Percentiles rank a stretch among this genome's conserved stretches.
phyloP scores from a whole-genome alignment of 108 stramenopile genomes.

The Skeletonema marinoi region DNA sequence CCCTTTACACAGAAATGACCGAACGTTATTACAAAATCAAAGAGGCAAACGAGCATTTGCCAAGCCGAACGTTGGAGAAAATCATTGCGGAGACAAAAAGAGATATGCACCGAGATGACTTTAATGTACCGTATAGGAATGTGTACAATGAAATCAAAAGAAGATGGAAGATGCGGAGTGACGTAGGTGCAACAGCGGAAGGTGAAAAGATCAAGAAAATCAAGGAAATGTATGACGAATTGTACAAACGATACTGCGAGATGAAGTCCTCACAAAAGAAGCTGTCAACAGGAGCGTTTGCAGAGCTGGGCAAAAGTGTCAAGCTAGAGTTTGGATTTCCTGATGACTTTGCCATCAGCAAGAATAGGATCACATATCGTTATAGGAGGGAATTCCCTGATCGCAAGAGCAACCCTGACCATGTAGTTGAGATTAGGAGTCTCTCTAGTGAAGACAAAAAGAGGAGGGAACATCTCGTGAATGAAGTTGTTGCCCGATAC shows the following conservation, averaged over 20 bases:
- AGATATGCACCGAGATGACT: slow-evolving; percentile 10
- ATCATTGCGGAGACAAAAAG: slow-evolving; percentile 14
- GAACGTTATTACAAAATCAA: slow-evolving; percentile 2
- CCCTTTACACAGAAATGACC: slow-evolving; percentile 1
- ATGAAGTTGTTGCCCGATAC: slow-evolving; percentile 24
- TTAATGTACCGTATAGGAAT: background rate
- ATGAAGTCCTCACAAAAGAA: background rate
- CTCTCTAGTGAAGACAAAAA: slow-evolving; percentile 17
- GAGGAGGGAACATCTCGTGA: slow-evolving; percentile 11
- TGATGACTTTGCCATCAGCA: background rate
- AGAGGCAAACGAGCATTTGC: slow-evolving; percentile 1
- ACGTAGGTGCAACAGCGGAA: background rate
- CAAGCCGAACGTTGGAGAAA: slow-evolving; percentile 5
- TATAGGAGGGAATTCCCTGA: slow-evolving; percentile 14
- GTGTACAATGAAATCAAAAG: slow-evolving; percentile 1
- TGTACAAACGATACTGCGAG: background rate
- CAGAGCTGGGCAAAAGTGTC: background rate
- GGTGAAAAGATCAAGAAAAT: background rate
- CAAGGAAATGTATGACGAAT: background rate
- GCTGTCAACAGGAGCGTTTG: slow-evolving; percentile 1
- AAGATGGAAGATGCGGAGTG: background rate
- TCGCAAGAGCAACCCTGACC: background rate
- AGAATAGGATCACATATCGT: background rate
- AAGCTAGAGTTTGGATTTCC: slow-evolving; percentile 19
- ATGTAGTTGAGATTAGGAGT: slow-evolving; percentile 4